Base-by-base conservation (phyloP, 768 basidiomycete genomes). In the Mycena indigotica region DNA sequence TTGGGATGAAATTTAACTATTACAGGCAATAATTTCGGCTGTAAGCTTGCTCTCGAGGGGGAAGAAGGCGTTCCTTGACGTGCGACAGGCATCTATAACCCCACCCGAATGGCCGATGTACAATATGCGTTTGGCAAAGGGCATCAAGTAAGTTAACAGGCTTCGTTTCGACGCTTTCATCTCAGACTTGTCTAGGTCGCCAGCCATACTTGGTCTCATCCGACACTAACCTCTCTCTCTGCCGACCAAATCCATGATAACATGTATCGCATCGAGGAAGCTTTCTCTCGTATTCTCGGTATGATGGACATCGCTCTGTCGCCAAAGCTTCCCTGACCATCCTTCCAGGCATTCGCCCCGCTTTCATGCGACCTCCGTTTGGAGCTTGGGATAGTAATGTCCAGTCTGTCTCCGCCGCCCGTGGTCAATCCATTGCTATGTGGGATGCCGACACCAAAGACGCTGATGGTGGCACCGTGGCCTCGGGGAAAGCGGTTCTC, bases 161-260 rank as follows among this genome's bases (percentile, higher is more conserved):
- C n/a, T 38, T 38, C 35, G 35, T 38, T 38, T 38, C 35, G 10
- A 38, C 35, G 35, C 35, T 10, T 38, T 38, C 35, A 10, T 10
- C 35, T 10, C 10, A 38, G 12, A 10, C 35, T 10, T n/a, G 35
- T 38, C 35, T 38, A 38, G 35, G n/a, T 81, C 50, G 78, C 69
- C 4, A 79, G 78, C 29, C 79, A 81, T 56, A 80, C 79, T 3
- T 81, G 79, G 79, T 66, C 65, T 15, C 79, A 81, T 57, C 64
- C 67, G 15, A 63, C 77, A 40, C 66, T 80, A 4, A 60, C 67
- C 2, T 65, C 59, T 1, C 70, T 77, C 16, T 66, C 63, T 2
- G 65, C 65, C 65, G 70, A 70, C 30, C 65, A 77, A 62, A 64
- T 76, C 28, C 62, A 73, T 44, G 65, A 72, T 44, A 72, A 73